phyloP scores from a whole-genome alignment of 2,329 filamentous ascomycete species.

The Cylindrodendrum hubeiense region DNA sequence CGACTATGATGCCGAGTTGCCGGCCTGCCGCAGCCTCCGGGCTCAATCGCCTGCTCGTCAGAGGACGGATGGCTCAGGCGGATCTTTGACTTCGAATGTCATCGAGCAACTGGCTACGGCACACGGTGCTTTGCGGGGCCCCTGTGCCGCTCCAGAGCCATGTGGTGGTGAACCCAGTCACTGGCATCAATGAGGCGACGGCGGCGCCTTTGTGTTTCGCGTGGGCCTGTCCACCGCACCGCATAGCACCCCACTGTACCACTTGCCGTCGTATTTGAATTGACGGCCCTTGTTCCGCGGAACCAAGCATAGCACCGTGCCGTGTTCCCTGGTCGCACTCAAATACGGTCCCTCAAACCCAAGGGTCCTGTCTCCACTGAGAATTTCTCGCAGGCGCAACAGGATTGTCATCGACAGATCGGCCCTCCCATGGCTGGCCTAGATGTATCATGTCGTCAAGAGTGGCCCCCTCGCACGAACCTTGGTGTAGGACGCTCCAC shows the following conservation, averaged over 20 bases:
- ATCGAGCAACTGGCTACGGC: not conserved
- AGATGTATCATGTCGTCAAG: not conserved
- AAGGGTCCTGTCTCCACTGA: conserved; percentile 8
- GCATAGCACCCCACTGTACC: not conserved
- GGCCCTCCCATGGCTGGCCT: not conserved
- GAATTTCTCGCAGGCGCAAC: not conserved
- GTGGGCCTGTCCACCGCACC: not conserved
- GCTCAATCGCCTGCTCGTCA: not conserved
- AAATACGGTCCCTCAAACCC: not conserved
- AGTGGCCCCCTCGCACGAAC: not conserved
- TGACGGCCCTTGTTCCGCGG: not conserved
- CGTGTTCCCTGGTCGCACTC: not conserved
- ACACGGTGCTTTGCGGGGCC: not conserved
- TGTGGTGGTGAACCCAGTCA: conserved; percentile 6
- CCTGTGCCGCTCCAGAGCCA: conserved; percentile 5
- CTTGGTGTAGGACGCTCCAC: not conserved
- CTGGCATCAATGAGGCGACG: not conserved
- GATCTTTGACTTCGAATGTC: not conserved
- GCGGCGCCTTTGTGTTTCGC: not conserved
- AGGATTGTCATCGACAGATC: conserved; percentile 26
- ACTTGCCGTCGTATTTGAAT: conserved; percentile 4
- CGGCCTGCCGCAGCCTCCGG: not conserved
- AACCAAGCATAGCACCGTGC: not conserved
- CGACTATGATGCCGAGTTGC: conserved; percentile 12
- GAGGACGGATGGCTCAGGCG: not conserved